Base-by-base conservation (phyloP, 1,284 basidiomycete species). In the Malassezia vespertilionis region DNA sequence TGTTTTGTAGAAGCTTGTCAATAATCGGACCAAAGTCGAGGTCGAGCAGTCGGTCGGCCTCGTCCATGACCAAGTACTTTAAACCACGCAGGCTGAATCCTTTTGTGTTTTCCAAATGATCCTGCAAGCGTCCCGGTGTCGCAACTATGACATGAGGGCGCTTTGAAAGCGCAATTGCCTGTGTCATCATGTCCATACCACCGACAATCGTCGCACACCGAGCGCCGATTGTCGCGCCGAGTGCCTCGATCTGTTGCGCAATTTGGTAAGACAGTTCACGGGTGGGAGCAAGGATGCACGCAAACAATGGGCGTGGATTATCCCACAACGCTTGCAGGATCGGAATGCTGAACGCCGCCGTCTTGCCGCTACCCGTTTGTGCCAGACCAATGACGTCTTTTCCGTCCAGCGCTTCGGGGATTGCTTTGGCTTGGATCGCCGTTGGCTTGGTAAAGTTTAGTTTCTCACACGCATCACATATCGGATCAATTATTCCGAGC, bases 11-110 rank as follows among this genome's bases (percentile, higher is more conserved):
- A 54, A 99, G 88, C 75, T 90, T 91, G 76, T 97, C 93, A 56
- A 99, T 90, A 47, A 87, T 84, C 28, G 86, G 84, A 15, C 89
- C 90, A 64, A 99, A 97, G 71, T 97, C 93, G 80, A 97, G 83
- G 73, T 97, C 93, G 33, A 99, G 76, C 37, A 99, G 74, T 46
- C 93, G 79, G 75, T 99, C 93, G 2, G 93, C 93, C 75, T 99
- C 93, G 65, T 99, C 93, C 64, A 99, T 77, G 15, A 93, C 93
- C 63, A 99, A 73, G 70, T 89, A 97, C 72, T 89, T 86, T 46
- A 99, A 74, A 11, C 75, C 79, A 60, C 87, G 78, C 59, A 99
- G 72, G 60, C 82, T 88, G 73, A 99, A 99, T 0, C 93, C 93
- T 72, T 97, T 97, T 3, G 93, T 97, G 65, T 91, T 91, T 72